These are phyloP conservation scores for Lepraria neglecta DNA, from an alignment of 495 filamentous ascomycete species.

Conservation along the genomic window DNA sequence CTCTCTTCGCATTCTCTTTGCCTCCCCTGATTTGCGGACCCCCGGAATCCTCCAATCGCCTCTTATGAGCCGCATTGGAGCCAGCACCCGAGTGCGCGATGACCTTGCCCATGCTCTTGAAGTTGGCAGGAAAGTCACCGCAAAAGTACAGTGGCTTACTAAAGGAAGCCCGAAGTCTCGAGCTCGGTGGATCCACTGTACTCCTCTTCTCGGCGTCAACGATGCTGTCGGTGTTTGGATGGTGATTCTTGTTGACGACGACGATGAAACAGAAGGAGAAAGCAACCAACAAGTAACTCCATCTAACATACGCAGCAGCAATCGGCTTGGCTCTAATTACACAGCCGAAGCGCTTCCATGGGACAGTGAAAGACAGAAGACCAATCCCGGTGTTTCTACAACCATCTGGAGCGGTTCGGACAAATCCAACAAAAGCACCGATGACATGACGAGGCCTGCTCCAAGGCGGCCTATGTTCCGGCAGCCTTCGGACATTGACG, in stretches of 20 bases:
- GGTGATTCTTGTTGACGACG: constrained; percentile 52
- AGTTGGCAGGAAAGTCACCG: constrained; percentile 57
- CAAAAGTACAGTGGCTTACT: constrained; percentile 55
- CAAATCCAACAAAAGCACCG: background rate
- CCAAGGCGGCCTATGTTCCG: constrained; percentile 10
- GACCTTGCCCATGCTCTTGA: constrained; percentile 52
- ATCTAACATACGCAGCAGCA: background rate
- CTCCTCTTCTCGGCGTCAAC: constrained; percentile 52
- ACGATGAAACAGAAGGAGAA: constrained; percentile 27
- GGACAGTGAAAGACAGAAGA: constrained; percentile 5
- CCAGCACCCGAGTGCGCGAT: constrained; percentile 45
- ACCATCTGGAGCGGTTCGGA: constrained; percentile 10
- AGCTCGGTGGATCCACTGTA: constrained; percentile 56
- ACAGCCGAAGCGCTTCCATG: constrained; percentile 16
- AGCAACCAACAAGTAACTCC: constrained; percentile 18
- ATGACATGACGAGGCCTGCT: background rate
- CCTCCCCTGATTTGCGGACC: constrained; percentile 56
- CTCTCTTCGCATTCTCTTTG: constrained; percentile 58
- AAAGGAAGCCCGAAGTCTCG: constrained; percentile 44
- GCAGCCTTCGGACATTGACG: constrained; percentile 3
- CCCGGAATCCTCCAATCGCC: constrained; percentile 59
- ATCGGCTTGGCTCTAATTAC: constrained; percentile 6
- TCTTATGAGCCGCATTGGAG: constrained; percentile 54
- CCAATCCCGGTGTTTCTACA: background rate
- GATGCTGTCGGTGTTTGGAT: constrained; percentile 58